phyloP scores from a whole-genome alignment of 768 basidiomycete species.

The Tylopilus rubrobrunneus region DNA sequence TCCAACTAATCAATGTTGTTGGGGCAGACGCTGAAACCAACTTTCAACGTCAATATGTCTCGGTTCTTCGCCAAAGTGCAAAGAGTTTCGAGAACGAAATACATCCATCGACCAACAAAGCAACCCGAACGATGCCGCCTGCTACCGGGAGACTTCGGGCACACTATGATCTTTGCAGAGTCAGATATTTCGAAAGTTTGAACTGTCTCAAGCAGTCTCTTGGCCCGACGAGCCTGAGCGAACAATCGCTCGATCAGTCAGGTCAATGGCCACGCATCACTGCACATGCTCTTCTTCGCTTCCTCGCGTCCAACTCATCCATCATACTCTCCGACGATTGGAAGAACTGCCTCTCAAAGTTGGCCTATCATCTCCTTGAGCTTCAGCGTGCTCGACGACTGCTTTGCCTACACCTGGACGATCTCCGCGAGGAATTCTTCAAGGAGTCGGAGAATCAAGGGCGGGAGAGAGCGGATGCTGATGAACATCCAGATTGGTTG shows the following conservation, averaged over 20 bases:
- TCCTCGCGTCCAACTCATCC: conserved; percentile 26
- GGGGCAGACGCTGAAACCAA: conserved; percentile 3
- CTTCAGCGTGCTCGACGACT: conserved; percentile 38
- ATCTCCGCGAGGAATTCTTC: conserved; percentile 30
- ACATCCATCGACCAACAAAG: neutral
- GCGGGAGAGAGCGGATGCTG: conserved; percentile 13
- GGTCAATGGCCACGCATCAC: conserved; percentile 40
- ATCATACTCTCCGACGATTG: conserved; percentile 25
- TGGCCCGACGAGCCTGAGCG: conserved; percentile 14
- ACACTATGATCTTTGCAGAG: conserved; percentile 11
- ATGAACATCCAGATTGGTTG: conserved; percentile 38
- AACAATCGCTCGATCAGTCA: conserved; percentile 14
- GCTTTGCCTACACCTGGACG: conserved; percentile 19
- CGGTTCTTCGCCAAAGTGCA: conserved; percentile 6
- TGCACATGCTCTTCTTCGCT: conserved; percentile 26
- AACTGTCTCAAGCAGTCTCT: neutral
- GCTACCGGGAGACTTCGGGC: neutral
- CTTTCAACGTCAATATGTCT: conserved; percentile 10
- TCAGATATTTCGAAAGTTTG: neutral
- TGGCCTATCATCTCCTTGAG: conserved; percentile 29
- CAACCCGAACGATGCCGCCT: neutral
- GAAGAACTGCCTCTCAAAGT: conserved; percentile 24
- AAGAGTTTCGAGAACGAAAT: conserved; percentile 5
- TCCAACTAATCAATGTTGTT: conserved; percentile 3
- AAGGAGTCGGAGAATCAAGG: conserved; percentile 26